Conservation (phyloP, 306 rosid genomes). For the Gastrolobium villosum region DNA sequence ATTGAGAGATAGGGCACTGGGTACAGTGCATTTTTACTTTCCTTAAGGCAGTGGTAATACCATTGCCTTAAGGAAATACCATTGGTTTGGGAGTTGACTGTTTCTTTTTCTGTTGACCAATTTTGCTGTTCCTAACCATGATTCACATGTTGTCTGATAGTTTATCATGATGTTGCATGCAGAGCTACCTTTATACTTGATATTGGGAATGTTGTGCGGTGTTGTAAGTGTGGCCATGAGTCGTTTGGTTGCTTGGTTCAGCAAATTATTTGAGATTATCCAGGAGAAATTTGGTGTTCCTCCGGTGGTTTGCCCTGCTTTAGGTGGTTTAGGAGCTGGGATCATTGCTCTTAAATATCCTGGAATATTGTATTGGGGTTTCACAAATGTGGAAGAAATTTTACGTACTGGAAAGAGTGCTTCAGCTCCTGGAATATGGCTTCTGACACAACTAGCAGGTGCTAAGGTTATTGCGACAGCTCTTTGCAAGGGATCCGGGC, state of each 20-base stretch:
- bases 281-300: constrained; percentile 92
- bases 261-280: constrained; percentile 69
- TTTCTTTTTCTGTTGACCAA: no score
- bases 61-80: no score
- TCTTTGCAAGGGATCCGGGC: constrained; percentile 98
- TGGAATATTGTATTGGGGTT: constrained; percentile 98
- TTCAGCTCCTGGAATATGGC: constrained; percentile 99
- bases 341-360: constrained; percentile 98
- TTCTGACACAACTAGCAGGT: constrained; percentile 78
- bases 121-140: background rate
- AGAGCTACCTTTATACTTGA: constrained; percentile 95
- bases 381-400: constrained; percentile 98
- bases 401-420: constrained; percentile 92
- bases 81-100: no score
- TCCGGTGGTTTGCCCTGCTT: constrained; percentile 88
- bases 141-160: constrained; percentile 43
- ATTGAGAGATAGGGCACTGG: no score
- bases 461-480: constrained; percentile 98
- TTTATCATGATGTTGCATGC: constrained; percentile 58
- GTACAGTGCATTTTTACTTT: no score
- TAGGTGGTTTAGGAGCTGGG: constrained; percentile 98
- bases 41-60: no score
- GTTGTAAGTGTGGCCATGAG: constrained; percentile 89
- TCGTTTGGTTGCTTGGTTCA: constrained; percentile 92
- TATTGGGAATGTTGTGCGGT: constrained; percentile 99